Evolutionary conservation across 176 grass and related monocot species (phyloP).

Genomic region (Carex kokanica): DNA sequence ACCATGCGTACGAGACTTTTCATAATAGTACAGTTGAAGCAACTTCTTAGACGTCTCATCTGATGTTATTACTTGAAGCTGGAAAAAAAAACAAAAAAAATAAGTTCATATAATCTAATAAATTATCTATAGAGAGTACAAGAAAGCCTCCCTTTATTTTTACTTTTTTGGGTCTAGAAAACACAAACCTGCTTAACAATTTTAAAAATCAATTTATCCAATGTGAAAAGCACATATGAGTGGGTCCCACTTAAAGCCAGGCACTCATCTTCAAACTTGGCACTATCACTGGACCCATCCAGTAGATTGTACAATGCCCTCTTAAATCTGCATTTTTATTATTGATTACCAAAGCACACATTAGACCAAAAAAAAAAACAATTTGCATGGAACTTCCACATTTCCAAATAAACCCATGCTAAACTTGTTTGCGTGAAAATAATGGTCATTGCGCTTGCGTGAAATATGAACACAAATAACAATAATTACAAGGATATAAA

Average conservation of each 20-base stretch:
- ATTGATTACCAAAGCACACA: not conserved
- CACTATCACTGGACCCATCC: slow-evolving; percentile 60
- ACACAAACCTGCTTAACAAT: slow-evolving; percentile 49
- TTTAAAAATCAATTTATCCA: slow-evolving; percentile 78
- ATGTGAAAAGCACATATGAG: slow-evolving; percentile 63
- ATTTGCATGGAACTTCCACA: slow-evolving; percentile 9
- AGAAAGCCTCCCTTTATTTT: not conserved
- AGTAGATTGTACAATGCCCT: slow-evolving; percentile 51
- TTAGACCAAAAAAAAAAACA: slow-evolving; percentile 13
- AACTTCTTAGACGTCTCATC: slow-evolving; percentile 66
- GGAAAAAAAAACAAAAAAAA: slow-evolving; percentile 6
- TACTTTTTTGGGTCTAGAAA: not conserved
- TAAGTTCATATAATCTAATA: not conserved
- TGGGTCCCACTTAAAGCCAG: slow-evolving; percentile 46
- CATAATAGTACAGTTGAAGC: slow-evolving; percentile 56
- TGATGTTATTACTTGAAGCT: slow-evolving; percentile 64
- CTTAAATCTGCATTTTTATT: slow-evolving; percentile 45
- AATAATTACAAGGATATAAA: not conserved
- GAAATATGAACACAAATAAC: slow-evolving; percentile 15
- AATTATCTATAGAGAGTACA: slow-evolving; percentile 6
- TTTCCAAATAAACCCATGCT: not conserved
- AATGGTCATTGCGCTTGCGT: not conserved
- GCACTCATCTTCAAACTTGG: slow-evolving; percentile 75
- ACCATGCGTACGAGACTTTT: slow-evolving; percentile 47
- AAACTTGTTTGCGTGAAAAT: slow-evolving; percentile 6